phyloP scores from a whole-genome alignment of 257 asterid species.

The Nemophila menziesii region DNA sequence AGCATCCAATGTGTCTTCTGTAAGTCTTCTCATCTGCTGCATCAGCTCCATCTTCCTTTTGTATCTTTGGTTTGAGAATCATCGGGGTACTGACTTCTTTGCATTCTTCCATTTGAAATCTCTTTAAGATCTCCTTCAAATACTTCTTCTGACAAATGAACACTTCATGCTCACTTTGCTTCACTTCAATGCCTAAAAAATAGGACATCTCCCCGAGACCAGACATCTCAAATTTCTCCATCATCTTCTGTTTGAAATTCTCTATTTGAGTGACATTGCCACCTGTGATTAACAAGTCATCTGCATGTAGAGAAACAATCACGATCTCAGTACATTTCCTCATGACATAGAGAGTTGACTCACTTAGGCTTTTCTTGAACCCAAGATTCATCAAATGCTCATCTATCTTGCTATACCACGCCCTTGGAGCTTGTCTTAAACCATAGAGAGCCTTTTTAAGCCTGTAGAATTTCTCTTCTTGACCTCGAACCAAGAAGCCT shows the following conservation, averaged over 20 bases:
- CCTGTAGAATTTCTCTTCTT: background rate
- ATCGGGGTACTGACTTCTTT: background rate
- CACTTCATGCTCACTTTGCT: background rate
- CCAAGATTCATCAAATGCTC: background rate
- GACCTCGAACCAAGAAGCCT: background rate
- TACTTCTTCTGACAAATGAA: background rate
- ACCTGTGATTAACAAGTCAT: background rate
- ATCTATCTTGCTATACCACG: background rate
- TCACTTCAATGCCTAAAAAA: background rate
- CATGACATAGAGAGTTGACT: background rate
- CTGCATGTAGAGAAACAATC: background rate
- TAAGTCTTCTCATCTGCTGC: background rate
- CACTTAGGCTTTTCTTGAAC: background rate
- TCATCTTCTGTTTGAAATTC: background rate
- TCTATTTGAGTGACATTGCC: background rate
- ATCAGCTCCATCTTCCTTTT: background rate
- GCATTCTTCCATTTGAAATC: background rate
- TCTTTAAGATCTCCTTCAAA: conserved; percentile 4
- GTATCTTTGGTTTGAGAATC: conserved; percentile 2
- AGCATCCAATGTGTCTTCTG: conserved; percentile 2
- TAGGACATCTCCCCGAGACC: background rate
- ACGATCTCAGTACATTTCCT: background rate
- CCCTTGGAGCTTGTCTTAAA: background rate
- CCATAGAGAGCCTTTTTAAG: background rate
- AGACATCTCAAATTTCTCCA: background rate